Base-by-base conservation (phyloP, 768 basidiomycete genomes). In the Lactarius evosmus region DNA sequence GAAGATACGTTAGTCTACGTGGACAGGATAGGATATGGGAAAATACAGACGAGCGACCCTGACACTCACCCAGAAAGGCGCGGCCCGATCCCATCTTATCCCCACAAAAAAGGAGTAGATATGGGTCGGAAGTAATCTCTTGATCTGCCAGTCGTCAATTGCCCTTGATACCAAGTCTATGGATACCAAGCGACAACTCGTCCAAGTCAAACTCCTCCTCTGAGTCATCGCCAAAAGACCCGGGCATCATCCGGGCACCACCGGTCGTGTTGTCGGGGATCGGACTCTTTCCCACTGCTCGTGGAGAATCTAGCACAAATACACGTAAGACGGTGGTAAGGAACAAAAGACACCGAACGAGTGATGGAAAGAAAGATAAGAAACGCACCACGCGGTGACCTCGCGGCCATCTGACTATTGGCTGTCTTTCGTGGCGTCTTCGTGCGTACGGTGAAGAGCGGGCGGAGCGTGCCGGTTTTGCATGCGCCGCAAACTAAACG, bases 401-500 rank as follows among this genome's bases (percentile, higher is more conserved):
- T 61, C 19, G 64, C 64, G 53, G 66, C 61, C 41, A 63, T 54
- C 11, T 51, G 66, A 60, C 65, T 58, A 30, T 58, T 56, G n/a
- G 53, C 61, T 25, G 25, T 60, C 34, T 16, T 34, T 25, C 27
- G 33, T 33, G 50, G 40, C 50, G 58, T 67, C 25, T 52, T 67
- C 25, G 61, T 16, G 55, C 67, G 61, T 29, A 68, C 62, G 9
- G 72, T 69, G 72, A 89, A 90, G 25, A 84, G 75, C 12, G 89
- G 84, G 12, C 80, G 68, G 9, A 91, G 79, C 58, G 73, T 79
- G 7, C 89, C 88, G 51, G 74, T 77, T 70, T 80, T 83, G 70
- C 89, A 91, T 0, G 76, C 79, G 17, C 87, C 87, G 66, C 89
- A 91, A 2, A 84, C 89, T 91, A 58, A 27, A 3, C 25, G 60